Evolutionary conservation across 2,329 filamentous ascomycete genomes (phyloP).

Genomic region (Fusarium sp.): DNA sequence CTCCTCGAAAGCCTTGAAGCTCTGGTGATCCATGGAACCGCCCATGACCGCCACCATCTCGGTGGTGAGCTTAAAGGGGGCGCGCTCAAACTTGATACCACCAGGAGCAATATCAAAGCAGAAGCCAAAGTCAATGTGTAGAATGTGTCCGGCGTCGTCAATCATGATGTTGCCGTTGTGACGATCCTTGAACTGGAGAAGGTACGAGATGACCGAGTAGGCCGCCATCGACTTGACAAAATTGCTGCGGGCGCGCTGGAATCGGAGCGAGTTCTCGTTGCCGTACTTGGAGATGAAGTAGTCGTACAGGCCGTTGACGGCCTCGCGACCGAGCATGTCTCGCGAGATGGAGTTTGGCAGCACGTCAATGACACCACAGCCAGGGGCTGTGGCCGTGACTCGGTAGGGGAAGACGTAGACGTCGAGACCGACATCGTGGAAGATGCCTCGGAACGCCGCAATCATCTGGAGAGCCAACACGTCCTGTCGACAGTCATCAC

Average conservation of each 20-base stretch:
- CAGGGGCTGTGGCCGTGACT: constrained; percentile 95
- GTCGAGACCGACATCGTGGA: constrained; percentile 92
- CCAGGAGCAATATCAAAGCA: constrained; percentile 99
- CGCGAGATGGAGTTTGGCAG: constrained; percentile 97
- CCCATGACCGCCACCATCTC: constrained; percentile 99
- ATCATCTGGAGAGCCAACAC: constrained; percentile 98
- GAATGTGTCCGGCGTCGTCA: constrained; percentile 94
- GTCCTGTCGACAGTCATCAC: constrained; percentile 97
- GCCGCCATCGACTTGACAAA: constrained; percentile 99
- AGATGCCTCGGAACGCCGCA: constrained; percentile 95
- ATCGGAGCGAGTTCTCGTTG: constrained; percentile 92
- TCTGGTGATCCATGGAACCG: constrained; percentile 82
- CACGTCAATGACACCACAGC: constrained; percentile 98
- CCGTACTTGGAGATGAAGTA: constrained; percentile 99
- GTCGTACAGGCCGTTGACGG: constrained; percentile 97
- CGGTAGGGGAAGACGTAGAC: constrained; percentile 98
- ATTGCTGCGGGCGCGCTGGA: constrained; percentile 94
- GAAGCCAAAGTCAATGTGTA: constrained; percentile 99
- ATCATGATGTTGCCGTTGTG: constrained; percentile 99
- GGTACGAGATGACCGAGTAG: constrained; percentile 95
- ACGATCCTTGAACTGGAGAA: constrained; percentile 98
- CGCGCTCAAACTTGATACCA: constrained; percentile 96
- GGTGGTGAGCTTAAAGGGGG: constrained; percentile 95
- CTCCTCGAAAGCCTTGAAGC: constrained; percentile 97
- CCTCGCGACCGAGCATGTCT: constrained; percentile 98